phyloP scores from a whole-genome alignment of 2,329 filamentous ascomycete species.

The Paecilomyces niveus region DNA sequence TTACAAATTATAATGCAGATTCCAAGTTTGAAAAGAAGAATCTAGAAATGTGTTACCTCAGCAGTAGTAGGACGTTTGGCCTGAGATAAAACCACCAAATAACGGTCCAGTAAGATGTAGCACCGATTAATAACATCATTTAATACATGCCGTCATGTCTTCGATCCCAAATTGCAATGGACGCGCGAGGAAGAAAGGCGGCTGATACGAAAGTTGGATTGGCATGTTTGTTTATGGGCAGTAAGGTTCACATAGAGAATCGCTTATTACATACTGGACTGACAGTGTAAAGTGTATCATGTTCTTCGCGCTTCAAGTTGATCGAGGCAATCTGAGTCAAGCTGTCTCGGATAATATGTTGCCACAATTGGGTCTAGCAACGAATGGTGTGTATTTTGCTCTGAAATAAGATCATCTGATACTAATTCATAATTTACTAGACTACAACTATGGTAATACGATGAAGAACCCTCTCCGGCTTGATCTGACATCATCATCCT shows the following conservation, averaged over 20 bases:
- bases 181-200: constrained; percentile 4
- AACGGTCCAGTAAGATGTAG: no score
- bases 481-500: no score
- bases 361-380: constrained; percentile 22
- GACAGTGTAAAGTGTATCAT: constrained; percentile 39
- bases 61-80: no score
- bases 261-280: constrained; percentile 5
- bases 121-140: no score
- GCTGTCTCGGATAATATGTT: constrained; percentile 54
- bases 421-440: constrained; percentile 33
- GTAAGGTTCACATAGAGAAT: constrained; percentile 5
- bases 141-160: constrained; percentile 5
- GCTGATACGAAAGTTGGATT: constrained; percentile 5
- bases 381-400: constrained; percentile 15
- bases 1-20: no score
- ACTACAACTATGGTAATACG: constrained; percentile 27
- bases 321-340: constrained; percentile 52
- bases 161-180: constrained; percentile 4
- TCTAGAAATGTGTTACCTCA: no score
- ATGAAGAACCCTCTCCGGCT: no score
- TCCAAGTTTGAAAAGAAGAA: no score
- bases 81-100: no score
- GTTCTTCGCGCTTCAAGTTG: constrained; percentile 55
- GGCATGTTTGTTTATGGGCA: constrained; percentile 13
- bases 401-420: constrained; percentile 32